Conservation (phyloP, 768 basidiomycete genomes). For the Kwoniella sp. region DNA sequence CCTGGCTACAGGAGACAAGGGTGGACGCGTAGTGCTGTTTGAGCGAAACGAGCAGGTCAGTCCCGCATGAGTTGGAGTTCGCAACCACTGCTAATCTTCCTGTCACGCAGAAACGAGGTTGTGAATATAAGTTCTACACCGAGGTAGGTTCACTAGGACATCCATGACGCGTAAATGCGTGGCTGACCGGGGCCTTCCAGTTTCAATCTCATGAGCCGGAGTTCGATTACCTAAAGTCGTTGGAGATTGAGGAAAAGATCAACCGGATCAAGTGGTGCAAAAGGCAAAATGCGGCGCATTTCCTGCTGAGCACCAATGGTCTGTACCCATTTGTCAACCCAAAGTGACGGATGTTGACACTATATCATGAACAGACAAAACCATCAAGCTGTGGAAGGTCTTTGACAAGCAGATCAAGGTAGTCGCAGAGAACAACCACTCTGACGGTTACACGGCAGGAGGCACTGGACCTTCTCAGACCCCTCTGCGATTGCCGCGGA, state of each 20-base stretch:
- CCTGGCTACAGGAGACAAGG: slow-evolving; percentile 98
- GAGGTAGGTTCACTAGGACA: slow-evolving; percentile 54
- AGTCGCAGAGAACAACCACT: slow-evolving; percentile 92
- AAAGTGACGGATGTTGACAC: no score
- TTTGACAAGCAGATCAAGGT: slow-evolving; percentile 95
- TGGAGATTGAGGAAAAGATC: slow-evolving; percentile 99
- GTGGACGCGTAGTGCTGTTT: slow-evolving; percentile 95
- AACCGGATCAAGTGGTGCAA: slow-evolving; percentile 99
- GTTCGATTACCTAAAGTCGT: slow-evolving; percentile 98
- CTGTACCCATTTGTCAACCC: slow-evolving; percentile 34
- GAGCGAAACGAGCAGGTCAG: slow-evolving; percentile 94
- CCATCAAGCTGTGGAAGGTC: slow-evolving; percentile 99
- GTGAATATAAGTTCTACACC: slow-evolving; percentile 99
- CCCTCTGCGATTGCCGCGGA: slow-evolving; percentile 74
- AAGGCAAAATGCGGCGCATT: slow-evolving; percentile 95
- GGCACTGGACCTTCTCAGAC: slow-evolving; percentile 36
- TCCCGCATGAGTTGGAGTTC: no score
- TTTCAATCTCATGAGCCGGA: slow-evolving; percentile 99
- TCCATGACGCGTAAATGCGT: background rate
- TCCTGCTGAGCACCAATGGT: slow-evolving; percentile 96
- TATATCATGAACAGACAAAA: slow-evolving; percentile 69
- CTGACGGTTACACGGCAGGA: slow-evolving; percentile 50
- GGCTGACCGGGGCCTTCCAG: slow-evolving; percentile 21
- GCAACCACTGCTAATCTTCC: no score
- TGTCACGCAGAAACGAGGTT: slow-evolving; percentile 94